Percentiles rank a stretch among this genome's conserved stretches.
phyloP scores from a whole-genome alignment of 805 yeast species.

The Ogataea minuta region DNA sequence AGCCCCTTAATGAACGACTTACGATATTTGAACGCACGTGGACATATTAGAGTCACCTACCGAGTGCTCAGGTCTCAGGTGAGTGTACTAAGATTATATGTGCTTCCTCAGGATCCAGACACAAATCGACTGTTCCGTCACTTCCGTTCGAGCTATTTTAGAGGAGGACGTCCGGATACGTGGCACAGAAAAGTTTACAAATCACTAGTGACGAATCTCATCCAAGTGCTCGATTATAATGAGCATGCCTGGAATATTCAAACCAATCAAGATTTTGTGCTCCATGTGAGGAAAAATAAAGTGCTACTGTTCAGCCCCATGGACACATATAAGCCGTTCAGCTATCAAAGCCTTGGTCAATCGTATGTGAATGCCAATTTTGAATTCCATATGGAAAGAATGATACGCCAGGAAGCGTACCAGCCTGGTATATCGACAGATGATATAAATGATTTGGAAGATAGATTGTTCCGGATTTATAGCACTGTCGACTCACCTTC shows the following conservation, averaged over 20 bases:
- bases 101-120: constrained; percentile 44
- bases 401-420: constrained; percentile 6
- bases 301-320: constrained; percentile 14
- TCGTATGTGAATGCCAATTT: constrained; percentile 5
- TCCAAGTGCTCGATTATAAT: constrained; percentile 44
- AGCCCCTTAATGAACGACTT: constrained; percentile 36
- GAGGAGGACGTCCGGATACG: constrained; percentile 34
- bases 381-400: constrained; percentile 28
- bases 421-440: constrained; percentile 13
- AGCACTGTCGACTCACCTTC: constrained; percentile 35
- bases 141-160: constrained; percentile 34
- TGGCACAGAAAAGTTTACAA: constrained; percentile 37
- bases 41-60: constrained; percentile 46
- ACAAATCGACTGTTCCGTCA: constrained; percentile 34
- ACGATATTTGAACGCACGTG: constrained; percentile 41
- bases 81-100: constrained; percentile 44
- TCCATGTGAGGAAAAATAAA: constrained; percentile 4
- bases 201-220: constrained; percentile 35
- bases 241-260: constrained; percentile 36
- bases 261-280: constrained; percentile 7
- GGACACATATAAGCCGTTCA: neutral
- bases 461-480: constrained; percentile 36
- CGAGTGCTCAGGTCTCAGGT: constrained; percentile 25
- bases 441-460: constrained; percentile 15
- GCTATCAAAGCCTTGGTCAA: constrained; percentile 5